Percentiles rank a stretch among this genome's conserved stretches.
phyloP scores from a whole-genome alignment of 805 yeast genomes.

The Spencermartinsiella europaea region DNA sequence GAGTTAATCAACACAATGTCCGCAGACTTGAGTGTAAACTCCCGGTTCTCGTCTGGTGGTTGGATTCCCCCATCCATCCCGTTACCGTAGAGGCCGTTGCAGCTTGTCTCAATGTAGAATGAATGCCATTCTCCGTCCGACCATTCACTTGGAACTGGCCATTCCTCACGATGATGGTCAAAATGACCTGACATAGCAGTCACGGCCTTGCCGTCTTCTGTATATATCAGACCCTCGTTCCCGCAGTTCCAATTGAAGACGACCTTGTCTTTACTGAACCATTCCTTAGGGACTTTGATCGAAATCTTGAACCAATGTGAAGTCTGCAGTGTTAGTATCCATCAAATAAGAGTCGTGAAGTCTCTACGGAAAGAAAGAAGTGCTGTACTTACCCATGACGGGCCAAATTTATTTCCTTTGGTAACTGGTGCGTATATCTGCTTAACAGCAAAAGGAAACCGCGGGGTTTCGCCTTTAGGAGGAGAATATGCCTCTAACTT shows the following conservation, averaged over 20 bases:
- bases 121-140: slow-evolving; percentile 44
- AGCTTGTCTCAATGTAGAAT: slow-evolving; percentile 79
- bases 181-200: slow-evolving; percentile 79
- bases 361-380: slow-evolving; percentile 61
- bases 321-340: slow-evolving; percentile 77
- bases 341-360: background rate
- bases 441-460: slow-evolving; percentile 41
- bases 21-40: slow-evolving; percentile 59
- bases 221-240: slow-evolving; percentile 73
- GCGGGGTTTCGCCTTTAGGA: slow-evolving; percentile 60
- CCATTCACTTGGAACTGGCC: slow-evolving; percentile 53
- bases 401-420: slow-evolving; percentile 78
- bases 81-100: slow-evolving; percentile 89
- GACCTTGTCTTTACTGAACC: slow-evolving; percentile 45
- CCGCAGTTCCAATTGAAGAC: slow-evolving; percentile 83
- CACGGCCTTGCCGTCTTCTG: slow-evolving; percentile 53
- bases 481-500: slow-evolving; percentile 64
- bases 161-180: slow-evolving; percentile 66
- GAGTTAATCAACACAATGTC: slow-evolving; percentile 74
- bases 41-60: slow-evolving; percentile 53
- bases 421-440: slow-evolving; percentile 45
- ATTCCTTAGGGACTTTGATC: slow-evolving; percentile 54
- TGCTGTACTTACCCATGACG: slow-evolving; percentile 95
- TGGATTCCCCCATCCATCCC: slow-evolving; percentile 46
- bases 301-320: slow-evolving; percentile 86